A percentile compares a stretch with the other conserved stretches of the same genome.
Conservation (phyloP, 139 green algal species). For the Zygnema cylindricum region DNA sequence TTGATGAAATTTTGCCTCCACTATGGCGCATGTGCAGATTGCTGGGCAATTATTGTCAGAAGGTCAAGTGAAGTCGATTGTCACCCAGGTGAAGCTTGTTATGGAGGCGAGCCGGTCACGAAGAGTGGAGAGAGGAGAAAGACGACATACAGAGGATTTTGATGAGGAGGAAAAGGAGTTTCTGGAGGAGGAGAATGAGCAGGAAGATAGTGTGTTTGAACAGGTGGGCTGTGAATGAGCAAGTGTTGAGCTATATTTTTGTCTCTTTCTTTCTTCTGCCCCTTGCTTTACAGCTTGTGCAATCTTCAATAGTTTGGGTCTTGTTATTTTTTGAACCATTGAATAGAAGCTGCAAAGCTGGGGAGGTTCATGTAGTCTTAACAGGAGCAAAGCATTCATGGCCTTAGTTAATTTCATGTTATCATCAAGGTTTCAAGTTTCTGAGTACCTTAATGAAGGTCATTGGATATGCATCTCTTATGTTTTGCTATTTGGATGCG, state of each 20-base stretch:
- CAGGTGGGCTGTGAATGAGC: conserved; percentile 34
- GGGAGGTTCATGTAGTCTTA: too few species aligned
- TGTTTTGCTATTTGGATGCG: background rate
- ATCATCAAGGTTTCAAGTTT: too few species aligned
- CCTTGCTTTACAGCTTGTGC: background rate
- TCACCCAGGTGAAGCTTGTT: conserved; percentile 75
- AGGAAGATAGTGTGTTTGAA: conserved; percentile 89
- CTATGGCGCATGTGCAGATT: too few species aligned
- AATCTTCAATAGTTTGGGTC: too few species aligned
- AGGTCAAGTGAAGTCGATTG: conserved; percentile 63
- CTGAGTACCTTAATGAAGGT: too few species aligned
- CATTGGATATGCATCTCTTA: too few species aligned
- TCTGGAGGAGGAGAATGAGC: conserved; percentile 89
- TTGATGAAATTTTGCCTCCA: too few species aligned
- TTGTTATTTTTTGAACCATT: too few species aligned
- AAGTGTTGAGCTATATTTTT: conserved; percentile 4
- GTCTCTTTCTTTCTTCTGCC: background rate
- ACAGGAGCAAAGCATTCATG: too few species aligned
- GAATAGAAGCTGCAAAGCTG: too few species aligned
- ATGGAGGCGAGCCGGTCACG: conserved; percentile 71
- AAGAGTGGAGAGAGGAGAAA: conserved; percentile 63
- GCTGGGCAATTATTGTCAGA: conserved; percentile 40
- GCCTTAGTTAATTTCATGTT: too few species aligned
- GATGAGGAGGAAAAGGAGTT: conserved; percentile 94
- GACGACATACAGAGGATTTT: conserved; percentile 84